Evolutionary conservation across 2,329 filamentous ascomycete species (phyloP).

Genomic region (Cercospora nicotianae): DNA sequence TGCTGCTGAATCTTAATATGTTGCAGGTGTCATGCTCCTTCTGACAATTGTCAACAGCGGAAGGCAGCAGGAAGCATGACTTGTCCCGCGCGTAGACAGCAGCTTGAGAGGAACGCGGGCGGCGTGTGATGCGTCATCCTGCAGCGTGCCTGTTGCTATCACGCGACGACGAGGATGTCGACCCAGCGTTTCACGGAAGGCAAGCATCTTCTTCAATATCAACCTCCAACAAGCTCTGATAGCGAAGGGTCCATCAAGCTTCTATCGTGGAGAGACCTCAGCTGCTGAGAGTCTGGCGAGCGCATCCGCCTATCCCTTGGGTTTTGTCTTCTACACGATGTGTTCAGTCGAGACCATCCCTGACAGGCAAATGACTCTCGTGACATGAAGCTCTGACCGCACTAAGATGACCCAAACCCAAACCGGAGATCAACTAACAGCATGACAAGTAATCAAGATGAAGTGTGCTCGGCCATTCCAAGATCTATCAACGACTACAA

Average conservation of each 20-base stretch:
- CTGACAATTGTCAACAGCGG: neutral
- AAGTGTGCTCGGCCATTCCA: neutral
- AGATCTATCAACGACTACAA: neutral
- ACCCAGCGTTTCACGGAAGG: neutral
- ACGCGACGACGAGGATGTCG: slow-evolving; percentile 9
- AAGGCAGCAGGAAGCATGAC: slow-evolving; percentile 7
- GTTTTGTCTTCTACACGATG: no score
- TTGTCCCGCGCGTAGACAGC: neutral
- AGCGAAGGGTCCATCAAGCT: neutral
- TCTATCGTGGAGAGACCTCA: neutral
- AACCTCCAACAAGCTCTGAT: neutral
- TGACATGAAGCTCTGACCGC: neutral
- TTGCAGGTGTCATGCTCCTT: neutral
- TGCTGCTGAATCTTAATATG: neutral
- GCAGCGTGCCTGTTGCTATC: neutral
- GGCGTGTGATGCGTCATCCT: neutral
- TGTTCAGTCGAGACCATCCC: neutral
- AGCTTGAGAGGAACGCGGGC: neutral
- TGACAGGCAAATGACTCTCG: neutral
- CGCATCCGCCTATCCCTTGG: neutral
- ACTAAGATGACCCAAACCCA: neutral
- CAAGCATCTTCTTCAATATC: neutral
- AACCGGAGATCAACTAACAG: neutral
- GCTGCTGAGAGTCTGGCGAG: neutral
- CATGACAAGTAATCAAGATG: neutral